Percentiles rank a stretch among this genome's conserved stretches.
phyloP scores from a whole-genome alignment of 2,329 filamentous ascomycete genomes.

The Raffaelea albimanens region DNA sequence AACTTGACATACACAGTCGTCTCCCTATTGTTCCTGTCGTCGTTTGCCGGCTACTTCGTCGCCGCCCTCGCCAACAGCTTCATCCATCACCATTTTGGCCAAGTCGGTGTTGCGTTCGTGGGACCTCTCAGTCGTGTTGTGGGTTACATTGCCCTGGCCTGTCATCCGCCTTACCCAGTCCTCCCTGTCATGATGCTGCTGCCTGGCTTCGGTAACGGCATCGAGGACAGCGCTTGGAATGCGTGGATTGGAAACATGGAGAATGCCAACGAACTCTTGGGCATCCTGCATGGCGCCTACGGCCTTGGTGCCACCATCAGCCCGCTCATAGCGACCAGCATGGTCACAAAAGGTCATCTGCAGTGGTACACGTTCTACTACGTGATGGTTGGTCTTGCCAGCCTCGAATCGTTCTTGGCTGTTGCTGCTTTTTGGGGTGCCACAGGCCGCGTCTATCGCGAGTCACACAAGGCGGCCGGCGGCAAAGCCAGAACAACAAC shows the following conservation, averaged over 20 bases:
- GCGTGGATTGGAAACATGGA: conserved; percentile 62
- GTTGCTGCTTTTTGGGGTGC: conserved; percentile 53
- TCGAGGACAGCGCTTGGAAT: conserved; percentile 53
- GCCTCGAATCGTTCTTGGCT: conserved; percentile 44
- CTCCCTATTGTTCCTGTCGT: conserved; percentile 57
- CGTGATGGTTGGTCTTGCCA: conserved; percentile 54
- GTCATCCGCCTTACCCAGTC: conserved; percentile 61
- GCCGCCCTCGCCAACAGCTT: conserved; percentile 56
- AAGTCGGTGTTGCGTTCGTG: conserved; percentile 60
- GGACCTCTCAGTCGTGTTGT: conserved; percentile 53
- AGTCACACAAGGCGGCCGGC: conserved; percentile 17
- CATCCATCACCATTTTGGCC: conserved; percentile 56
- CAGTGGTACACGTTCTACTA: conserved; percentile 72
- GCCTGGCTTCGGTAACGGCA: conserved; percentile 61
- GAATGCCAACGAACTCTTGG: conserved; percentile 62
- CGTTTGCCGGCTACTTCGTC: conserved; percentile 54
- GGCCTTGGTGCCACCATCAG: conserved; percentile 61
- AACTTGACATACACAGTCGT: conserved; percentile 51
- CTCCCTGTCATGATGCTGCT: conserved; percentile 56
- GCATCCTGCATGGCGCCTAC: conserved; percentile 63
- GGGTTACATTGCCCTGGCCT: conserved; percentile 53
- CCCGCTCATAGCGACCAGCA: conserved; percentile 61
- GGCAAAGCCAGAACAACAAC: conserved; percentile 35
- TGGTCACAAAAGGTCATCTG: conserved; percentile 54
- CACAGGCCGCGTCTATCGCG: conserved; percentile 47